These are phyloP conservation scores for Pseudovirgaria hyperparasitica DNA, from an alignment of 2,329 filamentous ascomycete genomes.

Conservation along the genomic window DNA sequence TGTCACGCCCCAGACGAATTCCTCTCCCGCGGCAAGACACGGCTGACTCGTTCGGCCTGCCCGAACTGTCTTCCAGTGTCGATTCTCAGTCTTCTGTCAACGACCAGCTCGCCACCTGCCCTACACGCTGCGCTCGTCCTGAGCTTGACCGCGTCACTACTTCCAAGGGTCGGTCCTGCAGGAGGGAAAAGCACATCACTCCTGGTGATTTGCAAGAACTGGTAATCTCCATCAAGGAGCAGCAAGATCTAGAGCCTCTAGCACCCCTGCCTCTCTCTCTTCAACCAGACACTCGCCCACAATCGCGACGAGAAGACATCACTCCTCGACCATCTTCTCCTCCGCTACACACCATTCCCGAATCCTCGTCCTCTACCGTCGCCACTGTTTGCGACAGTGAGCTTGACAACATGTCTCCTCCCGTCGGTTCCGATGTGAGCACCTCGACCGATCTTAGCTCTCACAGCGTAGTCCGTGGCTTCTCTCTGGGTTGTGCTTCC, in stretches of 20 bases:
- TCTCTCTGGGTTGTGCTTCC: conserved; percentile 63
- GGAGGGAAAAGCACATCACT: conserved; percentile 78
- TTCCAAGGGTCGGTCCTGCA: conserved; percentile 54
- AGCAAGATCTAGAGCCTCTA: conserved; percentile 52
- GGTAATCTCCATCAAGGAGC: conserved; percentile 82
- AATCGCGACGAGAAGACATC: conserved; percentile 18
- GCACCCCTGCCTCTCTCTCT: conserved; percentile 32
- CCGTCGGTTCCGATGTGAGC: conserved; percentile 46
- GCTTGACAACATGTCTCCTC: conserved; percentile 23
- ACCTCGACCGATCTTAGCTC: conserved; percentile 48
- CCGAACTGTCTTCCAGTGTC: conserved; percentile 34
- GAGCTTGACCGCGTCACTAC: conserved; percentile 61
- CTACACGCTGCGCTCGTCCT: conserved; percentile 39
- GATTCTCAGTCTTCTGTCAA: conserved; percentile 30
- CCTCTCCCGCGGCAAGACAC: conserved; percentile 18
- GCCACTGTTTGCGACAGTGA: conserved; percentile 27
- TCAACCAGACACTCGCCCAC: conserved; percentile 11
- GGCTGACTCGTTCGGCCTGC: conserved; percentile 18
- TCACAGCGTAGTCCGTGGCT: conserved; percentile 71
- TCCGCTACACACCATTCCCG: conserved; percentile 35
- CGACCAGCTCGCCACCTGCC: conserved; percentile 26
- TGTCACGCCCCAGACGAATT: conserved; percentile 22
- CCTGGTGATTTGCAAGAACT: conserved; percentile 87
- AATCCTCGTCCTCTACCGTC: conserved; percentile 48
- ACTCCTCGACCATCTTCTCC: conserved; percentile 31